These are phyloP conservation scores for Sugiyamaella floridensis DNA, from an alignment of 805 yeast genomes.

Conservation along the genomic window DNA sequence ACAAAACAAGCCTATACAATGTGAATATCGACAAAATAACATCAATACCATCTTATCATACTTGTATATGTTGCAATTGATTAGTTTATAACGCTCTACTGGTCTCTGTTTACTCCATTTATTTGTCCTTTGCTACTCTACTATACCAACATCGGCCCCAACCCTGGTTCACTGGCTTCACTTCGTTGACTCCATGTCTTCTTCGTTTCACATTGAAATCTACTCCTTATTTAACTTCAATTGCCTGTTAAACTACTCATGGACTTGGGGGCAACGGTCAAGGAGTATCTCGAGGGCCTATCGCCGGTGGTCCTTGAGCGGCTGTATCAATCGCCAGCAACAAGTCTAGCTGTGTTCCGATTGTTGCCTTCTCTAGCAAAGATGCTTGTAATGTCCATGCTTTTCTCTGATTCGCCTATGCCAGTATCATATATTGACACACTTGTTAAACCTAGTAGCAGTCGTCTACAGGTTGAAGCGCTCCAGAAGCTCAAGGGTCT, in stretches of 20 bases:
- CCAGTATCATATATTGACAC: conserved; percentile 59
- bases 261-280: conserved; percentile 62
- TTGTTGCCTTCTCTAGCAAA: conserved; percentile 85
- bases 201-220: background rate
- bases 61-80: no score
- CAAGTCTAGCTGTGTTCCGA: conserved; percentile 89
- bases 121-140: no score
- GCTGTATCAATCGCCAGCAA: conserved; percentile 82
- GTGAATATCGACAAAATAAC: no score
- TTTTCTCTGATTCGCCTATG: conserved; percentile 72
- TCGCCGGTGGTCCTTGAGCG: conserved; percentile 81
- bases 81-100: no score
- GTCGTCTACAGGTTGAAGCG: conserved; percentile 59
- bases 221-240: no score
- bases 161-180: background rate
- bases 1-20: no score
- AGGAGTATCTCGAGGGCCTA: conserved; percentile 81
- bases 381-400: conserved; percentile 77
- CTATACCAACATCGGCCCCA: no score
- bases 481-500: conserved; percentile 66
- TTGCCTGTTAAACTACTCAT: background rate
- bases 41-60: no score
- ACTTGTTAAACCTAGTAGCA: conserved; percentile 63
- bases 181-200: background rate
- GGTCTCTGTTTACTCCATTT: no score